A percentile compares a stretch with the other conserved stretches of the same genome.
phyloP scores from a whole-genome alignment of 768 basidiomycete genomes.

The Filobasidium floriforme region DNA sequence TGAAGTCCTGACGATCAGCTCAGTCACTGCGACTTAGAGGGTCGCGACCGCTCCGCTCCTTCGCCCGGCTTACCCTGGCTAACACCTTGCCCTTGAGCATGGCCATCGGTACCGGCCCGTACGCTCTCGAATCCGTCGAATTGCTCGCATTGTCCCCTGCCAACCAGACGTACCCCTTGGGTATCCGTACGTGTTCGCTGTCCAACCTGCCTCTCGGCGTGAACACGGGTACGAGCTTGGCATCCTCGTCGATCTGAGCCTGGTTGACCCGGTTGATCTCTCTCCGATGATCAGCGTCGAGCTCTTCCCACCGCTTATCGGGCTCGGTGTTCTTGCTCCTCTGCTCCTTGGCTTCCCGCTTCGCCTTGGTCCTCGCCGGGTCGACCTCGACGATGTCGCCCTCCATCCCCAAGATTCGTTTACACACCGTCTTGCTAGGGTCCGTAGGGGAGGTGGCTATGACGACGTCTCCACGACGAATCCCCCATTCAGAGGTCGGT shows the following conservation, averaged over 20 bases:
- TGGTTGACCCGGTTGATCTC: not conserved
- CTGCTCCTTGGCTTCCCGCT: constrained; percentile 24
- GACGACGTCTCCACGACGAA: constrained; percentile 70
- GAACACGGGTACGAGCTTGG: constrained; percentile 15
- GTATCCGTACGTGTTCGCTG: constrained; percentile 65
- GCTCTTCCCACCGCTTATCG: constrained; percentile 22
- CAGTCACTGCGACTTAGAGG: not conserved
- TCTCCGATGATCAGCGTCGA: constrained; percentile 23
- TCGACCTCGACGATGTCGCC: constrained; percentile 85
- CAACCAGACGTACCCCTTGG: constrained; percentile 82
- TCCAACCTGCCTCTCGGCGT: not conserved
- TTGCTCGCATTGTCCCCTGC: constrained; percentile 75
- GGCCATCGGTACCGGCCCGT: constrained; percentile 75
- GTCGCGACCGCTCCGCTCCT: not conserved
- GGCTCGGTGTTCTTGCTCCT: not conserved
- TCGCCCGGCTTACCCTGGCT: constrained; percentile 30
- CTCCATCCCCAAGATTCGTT: constrained; percentile 79
- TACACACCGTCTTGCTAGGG: constrained; percentile 65
- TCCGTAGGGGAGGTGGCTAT: constrained; percentile 63
- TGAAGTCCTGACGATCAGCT: not conserved
- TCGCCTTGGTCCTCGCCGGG: constrained; percentile 46
- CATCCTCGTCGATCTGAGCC: not conserved
- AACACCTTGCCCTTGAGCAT: constrained; percentile 25
- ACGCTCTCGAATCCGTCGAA: constrained; percentile 82
- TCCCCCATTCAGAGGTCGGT: constrained; percentile 21